Base-by-base conservation (phyloP, 495 filamentous ascomycete genomes). In the Immersiella caudata region DNA sequence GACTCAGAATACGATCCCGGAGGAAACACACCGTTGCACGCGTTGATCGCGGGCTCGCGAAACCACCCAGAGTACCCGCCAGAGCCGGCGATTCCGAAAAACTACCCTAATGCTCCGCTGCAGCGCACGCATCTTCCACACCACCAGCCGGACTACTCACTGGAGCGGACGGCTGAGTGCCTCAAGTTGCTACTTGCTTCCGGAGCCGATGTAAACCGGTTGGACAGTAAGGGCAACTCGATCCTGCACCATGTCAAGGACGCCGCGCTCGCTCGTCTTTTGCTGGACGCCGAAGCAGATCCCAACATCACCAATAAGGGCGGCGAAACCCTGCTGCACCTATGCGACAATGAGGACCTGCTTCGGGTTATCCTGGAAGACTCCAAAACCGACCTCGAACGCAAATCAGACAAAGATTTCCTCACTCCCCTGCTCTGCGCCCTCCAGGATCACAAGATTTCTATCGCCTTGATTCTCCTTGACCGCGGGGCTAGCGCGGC, bases 131-230 rank as follows among this genome's bases (percentile, higher is more conserved):
- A n/a, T n/a, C n/a, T n/a, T n/a, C n/a, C n/a, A n/a, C n/a, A n/a
- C n/a, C n/a, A 14, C 40, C 3, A 33, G 4, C 29, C 3, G 8
- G 29, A 33, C 4, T 33, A 33, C 8, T 8, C 29, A 8, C 18
- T 52, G 21, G 49, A 52, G 12, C 49, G 21, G 49, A 52, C 12
- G 18, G 16, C 16, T 26, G 54, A 57, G 24, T 57, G 54, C 14
- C 20, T 70, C 9, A 62, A 70, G 25, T 8, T 71, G 27, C 52
- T 75, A 3, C 50, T 75, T 16, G 65, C 68, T 1, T 2, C 54
- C 14, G 54, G 54, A 4, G 54, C 54, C n/a, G 54, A 57, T 26
- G 24, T 20, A n/a, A 57, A 14, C 24, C n/a, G 25, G 24, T 4
- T 57, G 24, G 20, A 57, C 24, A 57, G 54, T 5, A 2, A 26